Conservation (phyloP, 371 early-diverging fungal species). For the Syncephalastrum sp. region DNA sequence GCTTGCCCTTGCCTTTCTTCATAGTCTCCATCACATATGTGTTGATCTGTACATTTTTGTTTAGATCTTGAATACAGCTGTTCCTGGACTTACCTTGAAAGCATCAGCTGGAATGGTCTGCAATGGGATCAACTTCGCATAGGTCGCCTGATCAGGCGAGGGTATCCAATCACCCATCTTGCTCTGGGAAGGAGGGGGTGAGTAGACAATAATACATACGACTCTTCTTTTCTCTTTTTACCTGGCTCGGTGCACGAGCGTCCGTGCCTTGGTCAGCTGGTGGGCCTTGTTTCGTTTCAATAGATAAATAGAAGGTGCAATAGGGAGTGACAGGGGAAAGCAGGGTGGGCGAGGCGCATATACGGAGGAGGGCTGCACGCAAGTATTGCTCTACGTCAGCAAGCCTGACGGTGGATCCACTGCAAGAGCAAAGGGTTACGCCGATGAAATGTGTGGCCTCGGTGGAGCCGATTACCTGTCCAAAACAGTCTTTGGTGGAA, state of each 20-base stretch:
- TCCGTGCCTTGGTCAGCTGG: conserved; percentile 7
- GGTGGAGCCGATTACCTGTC: conserved; percentile 6
- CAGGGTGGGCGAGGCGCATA: conserved; percentile 21
- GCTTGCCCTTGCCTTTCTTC: conserved; percentile 19
- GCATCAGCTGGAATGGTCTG: conserved; percentile 49
- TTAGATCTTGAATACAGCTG: neutral
- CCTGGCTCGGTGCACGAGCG: neutral
- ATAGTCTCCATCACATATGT: conserved; percentile 17
- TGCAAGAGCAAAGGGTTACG: conserved; percentile 20
- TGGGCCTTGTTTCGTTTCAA: conserved; percentile 33
- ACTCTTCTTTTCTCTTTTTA: conserved; percentile 4
- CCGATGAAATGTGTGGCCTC: conserved; percentile 1
- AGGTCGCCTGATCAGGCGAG: conserved; percentile 18
- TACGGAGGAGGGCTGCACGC: conserved; percentile 42
- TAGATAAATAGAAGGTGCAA: conserved; percentile 38
- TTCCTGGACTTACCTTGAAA: conserved; percentile 26
- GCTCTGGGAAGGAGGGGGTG: neutral
- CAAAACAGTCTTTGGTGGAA: conserved; percentile 8
- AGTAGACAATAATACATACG: neutral
- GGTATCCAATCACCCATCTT: conserved; percentile 45
- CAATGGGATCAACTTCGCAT: conserved; percentile 35
- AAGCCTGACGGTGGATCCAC: too few relatives aligned
- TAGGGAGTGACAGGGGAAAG: conserved; percentile 11
- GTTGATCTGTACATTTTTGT: conserved; percentile 12
- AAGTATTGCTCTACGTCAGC: conserved; percentile 44